Evolutionary conservation across 306 rosid genomes (phyloP), one percentile per base, ranked within the genome.

Genomic region (Prunus persica): DNA sequence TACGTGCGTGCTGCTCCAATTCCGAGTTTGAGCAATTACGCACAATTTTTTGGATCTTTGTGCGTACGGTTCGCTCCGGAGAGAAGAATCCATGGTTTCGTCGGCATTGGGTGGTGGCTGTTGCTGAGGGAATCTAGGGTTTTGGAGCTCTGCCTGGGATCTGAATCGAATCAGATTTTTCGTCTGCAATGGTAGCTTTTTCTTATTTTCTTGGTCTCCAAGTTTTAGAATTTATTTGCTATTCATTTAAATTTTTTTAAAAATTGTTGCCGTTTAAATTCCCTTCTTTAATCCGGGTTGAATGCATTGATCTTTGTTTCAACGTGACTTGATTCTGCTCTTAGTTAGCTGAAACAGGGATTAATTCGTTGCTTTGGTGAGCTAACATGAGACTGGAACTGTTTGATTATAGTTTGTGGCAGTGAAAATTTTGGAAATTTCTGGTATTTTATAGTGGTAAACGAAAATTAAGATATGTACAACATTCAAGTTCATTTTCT

Each of bases 101-200:
- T 67, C 58, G 78, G 32, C 84, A 75, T 75, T 83, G 79, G 67
- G 66, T 73, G 75, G 65, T 78, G 72, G 80, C 72, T 46, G 78
- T 20, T 78, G 75, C 15, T 81, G 67, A 87, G 55, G 89, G 86
- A 78, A 84, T 77, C 70, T 64, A 68, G 73, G 81, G 83, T 89
- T 57, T 86, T 79, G 75, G 82, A 54, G 84, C 86, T 86, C 75
- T 73, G 83, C 83, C 76, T 75, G 32, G 38, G 84, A 77, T 82
- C 69, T 77, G 65, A 71, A 76, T 80, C 72, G 62, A 79, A 71
- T 71, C 60, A 45, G 50, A 51, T 5, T 74, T 77, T 81, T 75
- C 61, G 47, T 62, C 32, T 10, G 43, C 63, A 86, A 91, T 91
- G 97, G 97, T 91, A 89, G 60, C 38, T 58, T 70, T 45, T 20